phyloP scores from a whole-genome alignment of 305 asterid species.

The Fraxinus greggii region DNA sequence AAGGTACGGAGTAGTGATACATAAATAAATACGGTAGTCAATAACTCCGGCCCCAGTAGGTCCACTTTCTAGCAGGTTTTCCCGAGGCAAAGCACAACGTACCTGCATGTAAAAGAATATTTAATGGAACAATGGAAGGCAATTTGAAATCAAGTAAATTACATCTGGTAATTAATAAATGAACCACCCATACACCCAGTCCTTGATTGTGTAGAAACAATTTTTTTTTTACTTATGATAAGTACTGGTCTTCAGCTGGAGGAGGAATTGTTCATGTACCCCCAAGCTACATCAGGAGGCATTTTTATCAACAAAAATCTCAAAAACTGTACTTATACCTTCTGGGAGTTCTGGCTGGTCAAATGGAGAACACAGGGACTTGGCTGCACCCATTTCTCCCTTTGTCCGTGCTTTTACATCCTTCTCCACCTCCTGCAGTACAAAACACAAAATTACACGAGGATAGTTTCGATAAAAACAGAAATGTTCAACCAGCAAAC shows the following conservation, averaged over 20 bases:
- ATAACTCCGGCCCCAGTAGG: constrained; percentile 96
- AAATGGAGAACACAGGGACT: constrained; percentile 82
- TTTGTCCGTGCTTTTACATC: constrained; percentile 81
- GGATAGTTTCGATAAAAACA: background rate
- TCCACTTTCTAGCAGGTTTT: constrained; percentile 93
- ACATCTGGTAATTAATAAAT: background rate
- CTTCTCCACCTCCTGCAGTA: constrained; percentile 81
- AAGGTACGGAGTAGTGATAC: background rate
- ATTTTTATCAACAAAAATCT: background rate
- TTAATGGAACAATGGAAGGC: background rate
- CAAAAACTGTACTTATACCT: constrained; percentile 38
- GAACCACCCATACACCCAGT: background rate
- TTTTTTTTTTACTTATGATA: background rate
- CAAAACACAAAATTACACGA: constrained; percentile 3
- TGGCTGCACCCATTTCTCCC: constrained; percentile 98
- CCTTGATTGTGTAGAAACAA: background rate
- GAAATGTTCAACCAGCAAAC: background rate
- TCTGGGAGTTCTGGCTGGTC: constrained; percentile 89
- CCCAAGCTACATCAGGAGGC: background rate
- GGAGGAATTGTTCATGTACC: background rate
- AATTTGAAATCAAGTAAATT: background rate
- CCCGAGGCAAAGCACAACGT: constrained; percentile 93
- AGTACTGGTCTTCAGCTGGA: background rate
- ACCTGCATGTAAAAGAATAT: constrained; percentile 42
- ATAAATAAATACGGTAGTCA: constrained; percentile 28